These are phyloP conservation scores for Leccinum aurantiacum DNA, from an alignment of 768 basidiomycete genomes.

Conservation along the genomic window DNA sequence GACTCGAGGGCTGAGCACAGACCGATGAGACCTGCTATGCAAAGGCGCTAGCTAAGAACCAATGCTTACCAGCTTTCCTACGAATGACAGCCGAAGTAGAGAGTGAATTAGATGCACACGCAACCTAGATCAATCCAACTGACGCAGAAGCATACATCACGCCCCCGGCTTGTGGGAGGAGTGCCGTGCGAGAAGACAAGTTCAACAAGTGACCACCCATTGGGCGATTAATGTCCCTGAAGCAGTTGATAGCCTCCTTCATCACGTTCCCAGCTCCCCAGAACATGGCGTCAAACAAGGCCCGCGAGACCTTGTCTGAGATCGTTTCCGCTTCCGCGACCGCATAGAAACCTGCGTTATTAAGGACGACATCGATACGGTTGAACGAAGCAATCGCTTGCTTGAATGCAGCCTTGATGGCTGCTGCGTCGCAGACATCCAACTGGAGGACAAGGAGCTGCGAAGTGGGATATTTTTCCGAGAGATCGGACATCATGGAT, in stretches of 20 bases:
- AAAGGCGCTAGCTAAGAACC: neutral
- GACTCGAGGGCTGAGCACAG: conserved; percentile 33
- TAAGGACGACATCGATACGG: conserved; percentile 45
- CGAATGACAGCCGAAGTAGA: neutral
- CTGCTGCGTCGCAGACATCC: conserved; percentile 38
- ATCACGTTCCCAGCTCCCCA: conserved; percentile 36
- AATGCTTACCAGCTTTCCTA: conserved; percentile 23
- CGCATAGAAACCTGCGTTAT: conserved; percentile 40
- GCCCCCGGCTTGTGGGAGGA: conserved; percentile 17
- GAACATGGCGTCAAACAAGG: conserved; percentile 39
- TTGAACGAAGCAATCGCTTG: conserved; percentile 36
- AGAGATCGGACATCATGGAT: conserved; percentile 32
- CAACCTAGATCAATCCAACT: conserved; percentile 8
- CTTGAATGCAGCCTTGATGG: conserved; percentile 39
- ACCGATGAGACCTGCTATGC: neutral
- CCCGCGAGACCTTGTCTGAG: conserved; percentile 81
- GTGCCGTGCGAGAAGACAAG: conserved; percentile 32
- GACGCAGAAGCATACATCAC: conserved; percentile 30
- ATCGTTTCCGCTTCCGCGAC: conserved; percentile 71
- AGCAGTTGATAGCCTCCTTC: conserved; percentile 34
- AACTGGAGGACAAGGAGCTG: conserved; percentile 41
- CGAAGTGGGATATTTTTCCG: conserved; percentile 29
- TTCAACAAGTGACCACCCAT: conserved; percentile 37
- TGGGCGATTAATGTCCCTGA: conserved; percentile 39
- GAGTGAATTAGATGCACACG: neutral